These are phyloP conservation scores for Turritis glabra DNA, from an alignment of 345 rosid species.

Conservation along the genomic window DNA sequence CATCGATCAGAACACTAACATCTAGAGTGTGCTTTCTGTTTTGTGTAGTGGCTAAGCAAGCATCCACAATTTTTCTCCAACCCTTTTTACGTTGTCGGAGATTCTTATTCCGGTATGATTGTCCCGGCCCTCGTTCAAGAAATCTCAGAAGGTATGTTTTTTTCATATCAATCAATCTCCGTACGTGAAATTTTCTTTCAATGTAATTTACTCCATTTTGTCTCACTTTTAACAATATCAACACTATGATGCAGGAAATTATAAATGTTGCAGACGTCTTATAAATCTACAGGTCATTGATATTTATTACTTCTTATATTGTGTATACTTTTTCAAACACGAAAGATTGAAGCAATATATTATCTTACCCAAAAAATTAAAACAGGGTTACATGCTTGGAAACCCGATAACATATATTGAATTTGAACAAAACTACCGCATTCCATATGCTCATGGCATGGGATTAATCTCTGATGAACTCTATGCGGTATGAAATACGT, in stretches of 20 bases:
- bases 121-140: conserved; percentile 50
- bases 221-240: not conserved
- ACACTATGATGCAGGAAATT: not conserved
- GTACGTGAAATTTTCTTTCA: too few species aligned
- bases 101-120: conserved; percentile 60
- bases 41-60: conserved; percentile 59
- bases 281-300: conserved; percentile 40
- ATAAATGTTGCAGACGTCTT: not conserved
- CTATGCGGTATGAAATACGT: conserved; percentile 43
- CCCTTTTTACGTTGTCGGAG: conserved; percentile 56
- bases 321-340: too few species aligned
- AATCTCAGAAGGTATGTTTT: conserved; percentile 30
- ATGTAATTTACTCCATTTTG: too few species aligned
- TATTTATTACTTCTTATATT: too few species aligned
- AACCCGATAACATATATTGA: conserved; percentile 40
- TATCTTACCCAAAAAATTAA: not conserved
- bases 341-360: too few species aligned
- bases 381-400: conserved; percentile 58
- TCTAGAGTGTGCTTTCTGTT: too few species aligned
- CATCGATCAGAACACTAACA: too few species aligned
- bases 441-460: conserved; percentile 49
- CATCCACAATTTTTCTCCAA: conserved; percentile 52
- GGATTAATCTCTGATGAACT: conserved; percentile 52
- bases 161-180: too few species aligned
- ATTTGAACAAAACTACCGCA: conserved; percentile 39